A percentile compares a stretch with the other conserved stretches of the same genome.
phyloP scores from a whole-genome alignment of 768 basidiomycete species.

The Leccinum fibrillosum region DNA sequence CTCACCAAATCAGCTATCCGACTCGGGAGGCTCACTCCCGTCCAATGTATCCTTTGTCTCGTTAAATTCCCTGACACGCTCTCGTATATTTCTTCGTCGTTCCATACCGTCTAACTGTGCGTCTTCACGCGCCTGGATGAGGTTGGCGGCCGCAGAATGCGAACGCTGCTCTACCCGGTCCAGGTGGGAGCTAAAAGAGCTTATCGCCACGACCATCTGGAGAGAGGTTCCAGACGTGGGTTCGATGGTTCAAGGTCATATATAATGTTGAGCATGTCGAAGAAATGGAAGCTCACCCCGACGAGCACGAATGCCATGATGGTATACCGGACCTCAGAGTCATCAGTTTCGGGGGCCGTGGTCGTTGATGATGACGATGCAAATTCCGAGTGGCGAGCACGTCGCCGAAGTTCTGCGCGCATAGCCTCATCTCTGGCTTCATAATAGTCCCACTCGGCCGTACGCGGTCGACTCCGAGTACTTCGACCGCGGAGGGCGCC shows the following conservation, averaged over 20 bases:
- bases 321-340: slow-evolving; percentile 9
- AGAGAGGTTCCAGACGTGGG: no score
- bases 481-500: slow-evolving; percentile 34
- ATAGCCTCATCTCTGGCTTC: slow-evolving; percentile 36
- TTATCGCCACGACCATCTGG: slow-evolving; percentile 10
- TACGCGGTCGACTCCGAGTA: not conserved
- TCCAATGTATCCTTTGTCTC: slow-evolving; percentile 13
- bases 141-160: slow-evolving; percentile 50
- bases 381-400: slow-evolving; percentile 31
- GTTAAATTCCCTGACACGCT: slow-evolving; percentile 38
- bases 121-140: slow-evolving; percentile 56
- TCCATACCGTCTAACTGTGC: slow-evolving; percentile 53
- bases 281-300: slow-evolving; percentile 10
- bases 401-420: slow-evolving; percentile 49
- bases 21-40: not conserved
- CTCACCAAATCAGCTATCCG: not conserved
- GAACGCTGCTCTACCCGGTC: slow-evolving; percentile 42
- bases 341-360: not conserved
- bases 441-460: slow-evolving; percentile 1
- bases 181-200: slow-evolving; percentile 22
- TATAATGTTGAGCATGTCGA: not conserved
- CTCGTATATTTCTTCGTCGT: slow-evolving; percentile 48
- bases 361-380: slow-evolving; percentile 25
- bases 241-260: not conserved
- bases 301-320: slow-evolving; percentile 11